Base-by-base conservation (phyloP, 1,284 basidiomycete species). In the Cerioporus squamosus region DNA sequence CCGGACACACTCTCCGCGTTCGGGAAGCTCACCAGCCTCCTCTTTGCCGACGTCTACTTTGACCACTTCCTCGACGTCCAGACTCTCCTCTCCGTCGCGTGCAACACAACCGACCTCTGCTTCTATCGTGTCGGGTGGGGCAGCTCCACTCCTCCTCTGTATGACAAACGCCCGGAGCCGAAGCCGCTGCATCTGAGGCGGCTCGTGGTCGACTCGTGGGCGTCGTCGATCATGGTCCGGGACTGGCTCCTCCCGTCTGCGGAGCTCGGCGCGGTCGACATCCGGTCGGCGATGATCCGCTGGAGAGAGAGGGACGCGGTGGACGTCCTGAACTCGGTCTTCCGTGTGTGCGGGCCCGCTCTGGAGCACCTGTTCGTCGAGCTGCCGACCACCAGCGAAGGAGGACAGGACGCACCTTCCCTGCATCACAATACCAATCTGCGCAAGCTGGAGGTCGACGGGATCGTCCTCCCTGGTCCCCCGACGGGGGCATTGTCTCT, bases 11-110 rank as follows among this genome's bases (percentile, higher is more conserved):
- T 59, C 15, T 38, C 52, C 2, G 53, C 53, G 23, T 53, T 68
- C 45, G 53, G 26, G 22, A 53, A 53, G 20, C 57, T 66, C 44
- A 45, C 47, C 31, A 40, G 55, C 5, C 58, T 68, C 29, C 55
- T 58, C 18, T 62, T 66, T 40, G 53, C 59, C n/a, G 59, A 68
- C 47, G 65, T 68, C 33, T 59, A 63, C 44, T 66, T 68, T 44
- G 60, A 63, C 44, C 59, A 53, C 39, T 61, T 61, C 36, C 42
- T 50, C 17, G 61, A 68, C 47, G 39, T 66, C 26, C 55, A 61
- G 42, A 50, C 51, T 8, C 36, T 68, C 22, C 63, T 68, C 31
- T 53, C 59, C 33, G 58, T 57, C 3, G 61, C 66, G 5, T 36
- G 39, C 43, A 57, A 55, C 22, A 23, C 57, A 40, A 47, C 36